Conservation (phyloP, 306 rosid species). For the Crotalaria pallida region DNA sequence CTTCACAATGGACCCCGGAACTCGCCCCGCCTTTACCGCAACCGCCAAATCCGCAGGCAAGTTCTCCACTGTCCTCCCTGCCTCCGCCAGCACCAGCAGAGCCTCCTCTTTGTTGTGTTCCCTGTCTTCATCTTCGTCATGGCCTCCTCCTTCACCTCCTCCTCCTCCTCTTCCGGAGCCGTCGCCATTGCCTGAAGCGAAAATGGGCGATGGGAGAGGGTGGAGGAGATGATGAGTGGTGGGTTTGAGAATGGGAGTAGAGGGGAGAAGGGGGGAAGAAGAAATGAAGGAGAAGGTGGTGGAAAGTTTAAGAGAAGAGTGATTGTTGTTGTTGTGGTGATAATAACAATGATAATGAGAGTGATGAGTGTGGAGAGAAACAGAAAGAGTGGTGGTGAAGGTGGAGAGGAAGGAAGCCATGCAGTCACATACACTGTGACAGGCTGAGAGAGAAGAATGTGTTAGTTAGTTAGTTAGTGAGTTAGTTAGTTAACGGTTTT, state of each 20-base stretch:
- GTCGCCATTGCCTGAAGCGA: slow-evolving; percentile 5
- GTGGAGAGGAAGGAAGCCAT: slow-evolving; percentile 29
- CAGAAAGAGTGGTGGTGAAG: slow-evolving; percentile 26
- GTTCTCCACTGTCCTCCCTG: slow-evolving; percentile 51
- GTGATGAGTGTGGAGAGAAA: slow-evolving; percentile 28
- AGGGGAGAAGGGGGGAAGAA: slow-evolving; percentile 1
- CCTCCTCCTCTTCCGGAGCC: slow-evolving; percentile 19
- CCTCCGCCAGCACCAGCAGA: slow-evolving; percentile 50
- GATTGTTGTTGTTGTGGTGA: not conserved
- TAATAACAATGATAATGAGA: no score
- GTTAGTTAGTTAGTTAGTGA: no score
- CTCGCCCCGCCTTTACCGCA: slow-evolving; percentile 61
- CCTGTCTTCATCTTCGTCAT: slow-evolving; percentile 40
- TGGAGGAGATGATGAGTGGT: slow-evolving; percentile 23
- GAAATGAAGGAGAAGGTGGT: slow-evolving; percentile 14
- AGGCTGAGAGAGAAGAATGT: no score
- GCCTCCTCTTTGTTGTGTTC: slow-evolving; percentile 70
- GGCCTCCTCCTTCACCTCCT: slow-evolving; percentile 3
- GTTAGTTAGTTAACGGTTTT: not conserved
- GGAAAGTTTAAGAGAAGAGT: slow-evolving; percentile 24
- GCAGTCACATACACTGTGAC: no score
- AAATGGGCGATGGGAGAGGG: not conserved
- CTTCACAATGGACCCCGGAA: slow-evolving; percentile 66
- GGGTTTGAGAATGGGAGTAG: not conserved
- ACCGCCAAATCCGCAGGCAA: slow-evolving; percentile 71